Evolutionary conservation across 768 basidiomycete genomes (phyloP).

Genomic region (Podaxis sp.): DNA sequence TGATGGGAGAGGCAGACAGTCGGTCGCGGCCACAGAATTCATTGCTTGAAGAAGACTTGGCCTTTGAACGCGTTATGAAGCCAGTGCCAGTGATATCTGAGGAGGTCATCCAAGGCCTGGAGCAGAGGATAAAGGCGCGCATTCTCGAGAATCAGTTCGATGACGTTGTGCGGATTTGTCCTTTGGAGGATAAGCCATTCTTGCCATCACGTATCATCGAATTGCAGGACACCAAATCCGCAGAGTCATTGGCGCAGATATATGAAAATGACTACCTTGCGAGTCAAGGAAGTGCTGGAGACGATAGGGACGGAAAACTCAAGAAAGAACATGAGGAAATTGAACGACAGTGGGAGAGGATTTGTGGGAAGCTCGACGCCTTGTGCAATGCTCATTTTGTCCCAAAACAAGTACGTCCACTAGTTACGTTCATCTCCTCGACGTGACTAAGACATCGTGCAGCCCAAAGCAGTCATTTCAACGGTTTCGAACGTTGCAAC

Average conservation of each 20-base stretch:
- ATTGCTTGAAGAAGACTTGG: slow-evolving; percentile 88
- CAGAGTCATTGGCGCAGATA: slow-evolving; percentile 89
- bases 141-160: slow-evolving; percentile 86
- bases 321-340: slow-evolving; percentile 88
- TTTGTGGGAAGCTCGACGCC: slow-evolving; percentile 87
- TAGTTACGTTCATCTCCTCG: background rate
- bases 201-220: slow-evolving; percentile 88
- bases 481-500: slow-evolving; percentile 81
- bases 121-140: slow-evolving; percentile 86
- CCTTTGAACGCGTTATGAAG: slow-evolving; percentile 89
- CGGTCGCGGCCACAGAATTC: slow-evolving; percentile 85
- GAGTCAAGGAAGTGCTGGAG: slow-evolving; percentile 50
- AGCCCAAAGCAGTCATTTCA: slow-evolving; percentile 89
- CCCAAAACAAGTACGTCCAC: slow-evolving; percentile 75
- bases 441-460: slow-evolving; percentile 3
- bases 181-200: slow-evolving; percentile 81
- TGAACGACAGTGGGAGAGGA: slow-evolving; percentile 75
- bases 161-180: slow-evolving; percentile 83
- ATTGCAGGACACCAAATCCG: slow-evolving; percentile 82
- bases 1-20: slow-evolving; percentile 86
- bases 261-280: slow-evolving; percentile 91
- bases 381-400: slow-evolving; percentile 93
- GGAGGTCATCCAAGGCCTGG: slow-evolving; percentile 73
- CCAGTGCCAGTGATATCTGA: slow-evolving; percentile 88
- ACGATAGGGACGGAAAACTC: slow-evolving; percentile 87